Conservation (phyloP, 768 basidiomycete genomes). For the Lentinus brumalis region DNA sequence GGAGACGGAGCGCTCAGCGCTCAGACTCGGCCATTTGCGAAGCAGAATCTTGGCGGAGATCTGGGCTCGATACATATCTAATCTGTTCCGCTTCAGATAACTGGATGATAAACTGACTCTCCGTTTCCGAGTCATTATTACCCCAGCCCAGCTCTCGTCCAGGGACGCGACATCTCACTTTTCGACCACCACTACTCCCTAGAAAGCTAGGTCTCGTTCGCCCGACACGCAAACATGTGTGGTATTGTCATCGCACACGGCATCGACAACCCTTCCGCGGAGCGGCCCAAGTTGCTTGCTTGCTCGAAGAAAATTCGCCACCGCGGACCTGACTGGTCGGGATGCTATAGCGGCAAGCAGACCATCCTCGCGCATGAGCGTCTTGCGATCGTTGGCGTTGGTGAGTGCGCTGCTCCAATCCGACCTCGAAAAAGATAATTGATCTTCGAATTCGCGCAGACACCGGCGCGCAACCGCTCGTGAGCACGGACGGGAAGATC, state of each 20-base stretch:
- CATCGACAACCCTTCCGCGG: constrained; percentile 65
- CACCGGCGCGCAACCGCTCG: constrained; percentile 93
- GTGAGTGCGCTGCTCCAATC: constrained; percentile 46
- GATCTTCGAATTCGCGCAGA: constrained; percentile 48
- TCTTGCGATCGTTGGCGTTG: constrained; percentile 96
- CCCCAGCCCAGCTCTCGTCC: neutral
- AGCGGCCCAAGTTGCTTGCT: constrained; percentile 76
- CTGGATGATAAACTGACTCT: constrained; percentile 13
- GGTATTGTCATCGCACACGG: constrained; percentile 90
- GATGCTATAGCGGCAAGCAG: constrained; percentile 84
- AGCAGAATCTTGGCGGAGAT: neutral
- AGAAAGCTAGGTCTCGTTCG: neutral
- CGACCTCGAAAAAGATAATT: neutral
- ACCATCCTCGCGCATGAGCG: constrained; percentile 92
- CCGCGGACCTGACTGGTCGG: constrained; percentile 98
- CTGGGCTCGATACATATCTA: constrained; percentile 13
- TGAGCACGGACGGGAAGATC: constrained; percentile 81
- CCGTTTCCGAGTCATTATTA: constrained; percentile 21
- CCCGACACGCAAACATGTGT: constrained; percentile 61
- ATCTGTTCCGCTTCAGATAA: constrained; percentile 7
- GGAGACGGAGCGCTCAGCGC: neutral
- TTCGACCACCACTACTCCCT: neutral
- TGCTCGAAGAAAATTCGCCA: constrained; percentile 90
- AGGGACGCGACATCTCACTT: neutral
- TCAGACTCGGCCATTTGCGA: constrained; percentile 7